A percentile compares a stretch with the other conserved stretches of the same genome.
Conservation (phyloP, 2,329 filamentous ascomycete species). For the Penicillium sp. region DNA sequence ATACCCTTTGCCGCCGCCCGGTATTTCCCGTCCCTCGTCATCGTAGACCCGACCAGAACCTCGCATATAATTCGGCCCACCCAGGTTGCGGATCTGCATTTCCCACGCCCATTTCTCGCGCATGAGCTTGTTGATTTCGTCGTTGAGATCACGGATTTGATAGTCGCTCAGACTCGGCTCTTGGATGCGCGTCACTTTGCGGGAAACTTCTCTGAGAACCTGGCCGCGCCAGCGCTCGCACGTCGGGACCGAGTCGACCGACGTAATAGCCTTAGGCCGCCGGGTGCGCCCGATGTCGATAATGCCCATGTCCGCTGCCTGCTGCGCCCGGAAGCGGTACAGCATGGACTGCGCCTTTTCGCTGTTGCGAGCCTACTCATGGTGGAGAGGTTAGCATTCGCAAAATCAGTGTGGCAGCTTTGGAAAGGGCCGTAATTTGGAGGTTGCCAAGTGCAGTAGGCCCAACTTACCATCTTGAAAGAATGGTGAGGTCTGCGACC, state of each 20-base stretch:
- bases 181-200: conserved; percentile 95
- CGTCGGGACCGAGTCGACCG: conserved; percentile 74
- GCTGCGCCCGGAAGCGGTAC: conserved; percentile 97
- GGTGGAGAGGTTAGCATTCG: conserved; percentile 21
- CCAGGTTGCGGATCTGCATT: conserved; percentile 87
- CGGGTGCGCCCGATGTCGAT: conserved; percentile 88
- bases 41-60: conserved; percentile 68
- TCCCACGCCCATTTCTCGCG: conserved; percentile 99
- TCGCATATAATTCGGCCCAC: conserved; percentile 96
- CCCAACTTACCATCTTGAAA: conserved; percentile 31
- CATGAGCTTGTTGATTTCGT: conserved; percentile 99
- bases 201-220: conserved; percentile 92
- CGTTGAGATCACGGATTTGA: conserved; percentile 96
- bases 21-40: conserved; percentile 68
- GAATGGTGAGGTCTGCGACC: conserved; percentile 18
- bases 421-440: background rate
- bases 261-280: conserved; percentile 85
- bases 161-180: conserved; percentile 88
- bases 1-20: conserved; percentile 78
- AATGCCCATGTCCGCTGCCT: conserved; percentile 93
- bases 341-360: conserved; percentile 99
- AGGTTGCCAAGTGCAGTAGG: background rate
- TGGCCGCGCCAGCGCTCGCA: conserved; percentile 99
- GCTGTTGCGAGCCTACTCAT: conserved; percentile 78
- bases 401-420: conserved; percentile 11